A percentile compares a stretch with the other conserved stretches of the same genome.
These are phyloP conservation scores for Candida buenavistaensis DNA, from an alignment of 1,139 yeast genomes.

Conservation along the genomic window DNA sequence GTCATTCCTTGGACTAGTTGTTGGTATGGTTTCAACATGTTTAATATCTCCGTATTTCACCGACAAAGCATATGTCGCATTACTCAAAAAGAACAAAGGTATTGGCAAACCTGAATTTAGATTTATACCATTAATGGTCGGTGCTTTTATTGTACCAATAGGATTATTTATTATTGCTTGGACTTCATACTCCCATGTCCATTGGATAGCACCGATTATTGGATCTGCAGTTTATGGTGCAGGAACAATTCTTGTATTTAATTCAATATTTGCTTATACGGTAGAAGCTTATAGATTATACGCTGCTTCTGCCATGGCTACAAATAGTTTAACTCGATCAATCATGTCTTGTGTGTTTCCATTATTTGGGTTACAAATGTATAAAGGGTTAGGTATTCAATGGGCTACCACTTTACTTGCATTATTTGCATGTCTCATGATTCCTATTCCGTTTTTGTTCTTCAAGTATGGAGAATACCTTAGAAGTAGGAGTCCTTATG, in stretches of 20 bases:
- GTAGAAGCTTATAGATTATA: conserved; percentile 41
- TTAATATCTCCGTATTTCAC: conserved; percentile 22
- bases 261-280: conserved; percentile 39
- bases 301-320: conserved; percentile 44
- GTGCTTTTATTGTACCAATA: conserved; percentile 35
- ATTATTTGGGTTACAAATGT: conserved; percentile 39
- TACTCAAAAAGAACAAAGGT: conserved; percentile 30
- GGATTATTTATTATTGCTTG: conserved; percentile 43
- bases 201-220: conserved; percentile 43
- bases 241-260: conserved; percentile 42
- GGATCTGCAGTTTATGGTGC: conserved; percentile 38
- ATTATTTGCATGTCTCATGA: conserved; percentile 28
- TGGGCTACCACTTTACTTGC: conserved; percentile 45
- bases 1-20: conserved; percentile 52
- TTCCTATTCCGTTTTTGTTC: conserved; percentile 40
- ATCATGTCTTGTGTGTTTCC: conserved; percentile 41
- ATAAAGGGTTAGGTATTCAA: conserved; percentile 33
- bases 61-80: conserved; percentile 21
- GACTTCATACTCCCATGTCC: conserved; percentile 37
- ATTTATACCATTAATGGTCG: conserved; percentile 36
- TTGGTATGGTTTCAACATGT: conserved; percentile 43
- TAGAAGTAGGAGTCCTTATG: conserved; percentile 25
- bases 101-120: conserved; percentile 37
- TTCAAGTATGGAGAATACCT: conserved; percentile 34
- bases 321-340: conserved; percentile 40